Evolutionary conservation across 805 yeast species (phyloP).

Genomic region (Nakazawaea wickerhamii): DNA sequence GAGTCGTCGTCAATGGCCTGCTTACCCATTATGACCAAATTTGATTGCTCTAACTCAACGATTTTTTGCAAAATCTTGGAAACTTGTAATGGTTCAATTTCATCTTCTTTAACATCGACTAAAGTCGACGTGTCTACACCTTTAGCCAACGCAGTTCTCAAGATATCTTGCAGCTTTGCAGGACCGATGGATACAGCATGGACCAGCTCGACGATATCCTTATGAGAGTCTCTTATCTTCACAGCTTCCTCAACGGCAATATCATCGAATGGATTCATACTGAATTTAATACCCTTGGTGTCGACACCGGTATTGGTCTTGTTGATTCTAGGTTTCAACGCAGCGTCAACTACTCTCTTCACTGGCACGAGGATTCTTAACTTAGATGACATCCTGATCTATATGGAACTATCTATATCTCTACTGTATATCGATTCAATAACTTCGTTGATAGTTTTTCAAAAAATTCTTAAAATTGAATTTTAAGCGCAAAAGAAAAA

Average conservation of each 20-base stretch:
- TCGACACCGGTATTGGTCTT: constrained; percentile 80
- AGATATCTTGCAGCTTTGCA: constrained; percentile 76
- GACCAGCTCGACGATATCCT: constrained; percentile 65
- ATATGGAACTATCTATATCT: not conserved
- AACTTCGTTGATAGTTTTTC: too few relatives aligned
- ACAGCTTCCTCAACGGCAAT: constrained; percentile 96
- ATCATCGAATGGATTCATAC: constrained; percentile 96
- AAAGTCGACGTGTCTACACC: constrained; percentile 88
- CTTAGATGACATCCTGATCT: constrained; percentile 34
- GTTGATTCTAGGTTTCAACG: constrained; percentile 88
- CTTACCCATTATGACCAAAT: constrained; percentile 86
- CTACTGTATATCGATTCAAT: too few relatives aligned
- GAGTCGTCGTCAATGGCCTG: constrained; percentile 96
- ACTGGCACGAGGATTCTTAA: constrained; percentile 85
- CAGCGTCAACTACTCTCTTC: constrained; percentile 91
- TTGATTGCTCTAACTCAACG: constrained; percentile 64
- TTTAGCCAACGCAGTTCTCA: constrained; percentile 88
- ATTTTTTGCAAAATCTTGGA: constrained; percentile 78
- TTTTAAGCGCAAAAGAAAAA: not conserved
- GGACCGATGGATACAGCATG: constrained; percentile 94
- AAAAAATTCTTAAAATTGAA: too few relatives aligned
- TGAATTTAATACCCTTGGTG: constrained; percentile 83
- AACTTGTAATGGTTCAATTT: constrained; percentile 80
- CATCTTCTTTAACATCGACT: constrained; percentile 62
- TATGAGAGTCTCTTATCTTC: constrained; percentile 61